These are phyloP conservation scores for Lenzites betulinus DNA, from an alignment of 768 basidiomycete species.

Conservation along the genomic window DNA sequence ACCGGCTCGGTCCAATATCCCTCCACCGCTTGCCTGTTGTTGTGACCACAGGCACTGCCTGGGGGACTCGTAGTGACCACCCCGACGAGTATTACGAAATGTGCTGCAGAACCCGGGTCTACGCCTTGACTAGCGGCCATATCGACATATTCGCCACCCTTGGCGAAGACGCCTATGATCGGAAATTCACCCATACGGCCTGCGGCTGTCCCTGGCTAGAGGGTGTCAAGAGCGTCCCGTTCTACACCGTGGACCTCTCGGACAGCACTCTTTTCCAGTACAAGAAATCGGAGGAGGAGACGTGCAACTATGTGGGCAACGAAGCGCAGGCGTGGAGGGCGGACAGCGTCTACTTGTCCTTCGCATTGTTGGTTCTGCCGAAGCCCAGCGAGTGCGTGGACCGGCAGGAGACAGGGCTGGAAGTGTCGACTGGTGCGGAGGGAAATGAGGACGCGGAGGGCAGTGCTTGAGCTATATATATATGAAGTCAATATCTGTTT, in stretches of 20 bases:
- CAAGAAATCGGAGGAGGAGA: slow-evolving; percentile 9
- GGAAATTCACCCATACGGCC: not conserved
- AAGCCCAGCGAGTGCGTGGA: not conserved
- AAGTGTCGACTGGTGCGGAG: too few relatives aligned
- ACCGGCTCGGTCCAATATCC: slow-evolving; percentile 1
- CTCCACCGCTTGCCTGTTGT: slow-evolving; percentile 28
- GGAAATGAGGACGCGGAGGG: too few relatives aligned
- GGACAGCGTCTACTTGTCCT: slow-evolving; percentile 31
- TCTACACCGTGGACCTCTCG: slow-evolving; percentile 10
- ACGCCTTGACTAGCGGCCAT: slow-evolving; percentile 27
- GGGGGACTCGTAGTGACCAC: not conserved
- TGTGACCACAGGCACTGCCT: slow-evolving; percentile 1
- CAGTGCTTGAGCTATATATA: too few relatives aligned
- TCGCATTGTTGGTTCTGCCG: slow-evolving; percentile 25
- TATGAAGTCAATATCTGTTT: too few relatives aligned
- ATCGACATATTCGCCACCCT: slow-evolving; percentile 6
- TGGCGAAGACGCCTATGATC: not conserved
- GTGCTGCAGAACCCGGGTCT: slow-evolving; percentile 7
- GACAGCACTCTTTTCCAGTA: not conserved
- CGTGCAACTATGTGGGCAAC: slow-evolving; percentile 27
- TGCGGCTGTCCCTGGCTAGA: slow-evolving; percentile 3
- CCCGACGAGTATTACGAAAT: not conserved
- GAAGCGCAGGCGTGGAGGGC: slow-evolving; percentile 26
- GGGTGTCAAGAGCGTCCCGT: slow-evolving; percentile 17
- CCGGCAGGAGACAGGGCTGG: too few relatives aligned